Evolutionary conservation across 768 basidiomycete species (phyloP), one percentile per base, ranked within the genome.

Genomic region (Lepiota venenata): DNA sequence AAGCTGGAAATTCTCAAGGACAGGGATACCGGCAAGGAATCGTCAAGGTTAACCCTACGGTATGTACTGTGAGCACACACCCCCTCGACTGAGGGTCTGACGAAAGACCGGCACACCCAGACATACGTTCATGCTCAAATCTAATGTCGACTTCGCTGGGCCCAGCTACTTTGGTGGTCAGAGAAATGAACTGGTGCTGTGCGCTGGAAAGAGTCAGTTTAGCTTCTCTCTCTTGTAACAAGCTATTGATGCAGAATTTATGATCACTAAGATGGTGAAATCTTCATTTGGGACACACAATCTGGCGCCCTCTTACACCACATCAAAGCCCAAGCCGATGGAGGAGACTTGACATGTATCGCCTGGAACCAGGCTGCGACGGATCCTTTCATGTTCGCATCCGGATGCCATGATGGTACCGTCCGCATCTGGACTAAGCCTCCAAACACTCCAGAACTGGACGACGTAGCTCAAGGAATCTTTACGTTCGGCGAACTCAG

Each of bases 251-350:
- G 16, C 3, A n/a, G 53, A 16, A 47, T 27, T 41, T 42, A 20
- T 56, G 32, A 9, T 32, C 32, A 32, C 32, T 8, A 3, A 91
- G 90, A 80, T 56, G 91, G 91, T 3, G 87, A 91, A 61, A 84
- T 93, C 12, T 85, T 89, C 63, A 88, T 92, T 11, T 93, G 91
- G 91, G 91, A 93, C 62, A 81, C 84, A 56, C 88, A 91, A 69
- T 87, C 86, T 10, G 91, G 81, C 4, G 76, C 82, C 7, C 71
- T 90, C 1, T 73, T 93, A 2, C 88, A 90, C 57, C 79, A 84
- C 58, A 77, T 93, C 59, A 82, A 79, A 12, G 78, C 83, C 25
- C 85, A 84, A 63, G 73, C 71, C 12, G 76, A 80, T 27, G 78
- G 81, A 3, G 86, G 85, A 21, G 88, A 91, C 63, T 63, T 92